phyloP scores from a whole-genome alignment of 495 filamentous ascomycete species.

The Podospora pseudopauciseta region DNA sequence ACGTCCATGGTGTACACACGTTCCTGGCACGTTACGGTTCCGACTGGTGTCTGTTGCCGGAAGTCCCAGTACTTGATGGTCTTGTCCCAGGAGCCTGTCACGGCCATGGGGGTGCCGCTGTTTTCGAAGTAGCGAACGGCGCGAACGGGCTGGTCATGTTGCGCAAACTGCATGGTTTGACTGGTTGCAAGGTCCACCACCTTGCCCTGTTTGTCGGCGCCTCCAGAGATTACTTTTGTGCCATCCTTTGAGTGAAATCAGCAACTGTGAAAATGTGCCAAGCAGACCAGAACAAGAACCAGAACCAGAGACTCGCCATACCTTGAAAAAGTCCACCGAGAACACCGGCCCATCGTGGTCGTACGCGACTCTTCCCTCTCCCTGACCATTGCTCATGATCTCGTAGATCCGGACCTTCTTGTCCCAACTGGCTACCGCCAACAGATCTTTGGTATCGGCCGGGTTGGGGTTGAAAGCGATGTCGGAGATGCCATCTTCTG shows the following conservation, averaged over 20 bases:
- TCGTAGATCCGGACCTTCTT: conserved; percentile 90
- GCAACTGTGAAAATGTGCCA: neutral
- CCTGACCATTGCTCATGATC: conserved; percentile 64
- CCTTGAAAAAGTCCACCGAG: conserved; percentile 75
- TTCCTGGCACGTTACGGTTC: conserved; percentile 65
- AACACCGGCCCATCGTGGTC: conserved; percentile 72
- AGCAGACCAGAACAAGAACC: neutral
- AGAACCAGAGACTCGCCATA: conserved; percentile 37
- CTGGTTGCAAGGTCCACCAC: conserved; percentile 67
- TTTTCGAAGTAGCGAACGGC: conserved; percentile 71
- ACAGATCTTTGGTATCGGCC: conserved; percentile 57
- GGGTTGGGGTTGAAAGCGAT: conserved; percentile 66
- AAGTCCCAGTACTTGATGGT: conserved; percentile 95
- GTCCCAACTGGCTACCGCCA: conserved; percentile 88
- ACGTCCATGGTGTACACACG: conserved; percentile 89
- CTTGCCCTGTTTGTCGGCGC: conserved; percentile 79
- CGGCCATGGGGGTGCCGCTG: conserved; percentile 60
- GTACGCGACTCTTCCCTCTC: conserved; percentile 67
- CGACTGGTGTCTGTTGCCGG: conserved; percentile 58
- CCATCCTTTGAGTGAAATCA: conserved; percentile 45
- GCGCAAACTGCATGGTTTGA: conserved; percentile 60
- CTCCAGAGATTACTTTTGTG: conserved; percentile 71
- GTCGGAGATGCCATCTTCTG: conserved; percentile 80
- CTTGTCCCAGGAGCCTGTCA: conserved; percentile 95
- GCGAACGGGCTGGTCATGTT: conserved; percentile 76